A percentile compares a stretch with the other conserved stretches of the same genome.
These are phyloP conservation scores for Venturia oleaginea DNA, from an alignment of 2,329 filamentous ascomycete species.

Conservation along the genomic window DNA sequence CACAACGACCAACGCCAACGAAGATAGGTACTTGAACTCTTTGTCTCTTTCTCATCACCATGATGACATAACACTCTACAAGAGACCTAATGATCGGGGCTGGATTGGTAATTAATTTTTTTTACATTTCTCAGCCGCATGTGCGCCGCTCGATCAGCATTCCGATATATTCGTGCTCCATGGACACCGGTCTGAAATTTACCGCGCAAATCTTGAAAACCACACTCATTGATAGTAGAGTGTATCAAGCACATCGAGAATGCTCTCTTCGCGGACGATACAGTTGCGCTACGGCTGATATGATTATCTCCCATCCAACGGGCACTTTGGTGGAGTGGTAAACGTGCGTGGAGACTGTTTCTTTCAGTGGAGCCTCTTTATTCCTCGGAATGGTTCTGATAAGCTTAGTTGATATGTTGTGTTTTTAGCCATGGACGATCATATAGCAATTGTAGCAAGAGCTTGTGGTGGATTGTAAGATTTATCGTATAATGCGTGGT, in stretches of 20 bases:
- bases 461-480: too few species aligned
- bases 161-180: neutral
- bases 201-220: too few species aligned
- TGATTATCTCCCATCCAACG: too few species aligned
- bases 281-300: too few species aligned
- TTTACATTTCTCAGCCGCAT: neutral
- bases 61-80: too few species aligned
- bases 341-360: neutral
- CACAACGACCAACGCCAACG: neutral
- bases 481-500: too few species aligned
- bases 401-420: too few species aligned
- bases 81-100: too few species aligned
- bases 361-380: neutral
- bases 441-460: too few species aligned
- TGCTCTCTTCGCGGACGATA: neutral
- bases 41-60: neutral
- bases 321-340: neutral
- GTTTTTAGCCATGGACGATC: too few species aligned
- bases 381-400: neutral
- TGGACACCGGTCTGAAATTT: too few species aligned
- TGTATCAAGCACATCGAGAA: neutral
- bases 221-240: neutral
- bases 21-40: neutral
- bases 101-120: neutral
- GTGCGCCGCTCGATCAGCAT: neutral